These are phyloP conservation scores for Prunus mume DNA, from an alignment of 306 rosid genomes.

Conservation along the genomic window DNA sequence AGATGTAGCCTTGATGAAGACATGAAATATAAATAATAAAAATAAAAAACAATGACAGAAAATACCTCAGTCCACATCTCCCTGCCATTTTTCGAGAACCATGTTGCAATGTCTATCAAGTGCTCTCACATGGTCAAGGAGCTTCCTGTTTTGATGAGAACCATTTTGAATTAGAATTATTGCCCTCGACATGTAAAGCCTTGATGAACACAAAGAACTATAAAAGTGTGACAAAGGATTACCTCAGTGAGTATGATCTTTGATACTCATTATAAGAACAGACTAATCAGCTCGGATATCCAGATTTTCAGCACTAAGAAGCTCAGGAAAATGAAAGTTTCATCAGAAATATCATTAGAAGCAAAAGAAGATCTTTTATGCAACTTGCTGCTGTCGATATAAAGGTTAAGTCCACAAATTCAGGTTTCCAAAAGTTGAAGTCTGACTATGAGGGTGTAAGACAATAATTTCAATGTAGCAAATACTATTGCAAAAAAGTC, in stretches of 20 bases:
- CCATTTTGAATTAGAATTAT: not conserved
- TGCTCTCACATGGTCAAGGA: slow-evolving; percentile 85
- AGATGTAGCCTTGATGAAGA: not conserved
- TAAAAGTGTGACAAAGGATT: not conserved
- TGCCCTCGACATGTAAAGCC: not conserved
- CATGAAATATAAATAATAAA: not conserved
- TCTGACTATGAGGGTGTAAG: not conserved
- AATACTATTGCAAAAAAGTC: too few relatives aligned
- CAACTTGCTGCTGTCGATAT: too few relatives aligned
- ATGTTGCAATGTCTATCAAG: slow-evolving; percentile 92
- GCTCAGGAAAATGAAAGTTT: not conserved
- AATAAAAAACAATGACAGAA: not conserved
- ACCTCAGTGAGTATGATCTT: slow-evolving; percentile 87
- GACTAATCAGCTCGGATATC: slow-evolving; percentile 21
- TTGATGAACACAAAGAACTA: not conserved
- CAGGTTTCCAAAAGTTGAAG: not conserved
- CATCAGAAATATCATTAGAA: not conserved
- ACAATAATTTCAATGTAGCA: too few relatives aligned
- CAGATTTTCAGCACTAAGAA: not conserved
- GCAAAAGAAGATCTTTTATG: not conserved
- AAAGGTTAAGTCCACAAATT: not conserved
- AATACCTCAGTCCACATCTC: slow-evolving; percentile 97
- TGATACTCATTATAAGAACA: slow-evolving; percentile 91
- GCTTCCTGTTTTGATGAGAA: slow-evolving; percentile 79
- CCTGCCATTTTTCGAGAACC: slow-evolving; percentile 88